A percentile compares a stretch with the other conserved stretches of the same genome.
Evolutionary conservation across 768 basidiomycete species (phyloP).

Genomic region (Phaeotremella skinneri): DNA sequence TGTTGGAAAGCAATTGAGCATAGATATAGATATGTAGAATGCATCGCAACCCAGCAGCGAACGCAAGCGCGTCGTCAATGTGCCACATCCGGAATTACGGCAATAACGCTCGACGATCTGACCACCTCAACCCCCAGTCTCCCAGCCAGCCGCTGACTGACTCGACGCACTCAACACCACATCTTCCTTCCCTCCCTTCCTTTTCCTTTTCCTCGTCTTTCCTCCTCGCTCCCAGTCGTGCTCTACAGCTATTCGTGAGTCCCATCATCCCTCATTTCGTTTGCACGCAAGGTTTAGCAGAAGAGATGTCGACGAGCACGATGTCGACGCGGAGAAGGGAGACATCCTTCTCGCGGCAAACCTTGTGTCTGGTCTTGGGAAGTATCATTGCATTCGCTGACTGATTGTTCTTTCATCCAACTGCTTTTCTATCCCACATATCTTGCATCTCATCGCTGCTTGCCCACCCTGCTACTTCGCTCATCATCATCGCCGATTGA

Average conservation of each 20-base stretch:
- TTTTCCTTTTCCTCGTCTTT: not conserved
- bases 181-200: not conserved
- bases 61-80: not conserved
- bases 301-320: not conserved
- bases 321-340: not conserved
- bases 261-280: not conserved
- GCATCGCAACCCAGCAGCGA: too few relatives aligned
- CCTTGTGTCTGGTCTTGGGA: not conserved
- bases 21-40: not conserved
- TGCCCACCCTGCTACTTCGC: too few relatives aligned
- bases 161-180: not conserved
- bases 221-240: not conserved
- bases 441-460: too few relatives aligned
- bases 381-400: not conserved
- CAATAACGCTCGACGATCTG: too few relatives aligned
- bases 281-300: not conserved
- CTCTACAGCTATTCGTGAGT: not conserved
- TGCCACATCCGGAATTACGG: not conserved
- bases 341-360: not conserved
- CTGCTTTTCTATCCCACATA: not conserved
- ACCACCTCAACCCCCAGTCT: too few relatives aligned
- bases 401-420: not conserved
- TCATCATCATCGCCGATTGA: too few relatives aligned
- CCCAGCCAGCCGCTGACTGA: not conserved
- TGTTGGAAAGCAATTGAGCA: not conserved